Evolutionary conservation across 345 rosid genomes (phyloP), one percentile per base, ranked within the genome.

Genomic region (Moringa oleifera): DNA sequence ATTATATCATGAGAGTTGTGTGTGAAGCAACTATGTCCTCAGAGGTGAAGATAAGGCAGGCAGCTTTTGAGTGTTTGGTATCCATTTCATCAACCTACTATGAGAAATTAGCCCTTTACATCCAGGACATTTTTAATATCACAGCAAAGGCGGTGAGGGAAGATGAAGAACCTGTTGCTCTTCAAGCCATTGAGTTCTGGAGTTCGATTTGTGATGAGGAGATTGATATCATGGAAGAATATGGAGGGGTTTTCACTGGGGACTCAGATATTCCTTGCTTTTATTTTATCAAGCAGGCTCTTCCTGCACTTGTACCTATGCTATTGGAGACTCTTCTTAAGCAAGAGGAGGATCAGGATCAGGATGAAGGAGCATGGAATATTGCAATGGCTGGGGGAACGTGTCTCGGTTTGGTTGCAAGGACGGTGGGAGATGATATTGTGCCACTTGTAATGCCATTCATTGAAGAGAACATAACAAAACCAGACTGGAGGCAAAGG

Each of bases 311-410:
- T 51, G 84, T 84, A 23, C 84, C 86, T 37, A 67, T 81, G 49
- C 59, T 84, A 68, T 65, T 84, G 76, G 89, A 84, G 72, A 81
- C 84, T 4, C 86, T 84, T 2, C 83, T 84, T 18, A 84, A 81
- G 81, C 89, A 84, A 65, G 89, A 81, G 68, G 89, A 84, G 61
- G 89, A 81, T 71, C 89, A 84, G 63, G 90, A 80, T 65, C 78
- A 81, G 78, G 89, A 84, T 68, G 89, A 84, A 71, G 86, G 85
- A 23, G 89, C 89, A 18, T 84, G 89, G 89, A 81, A 84, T 68
- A 81, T 84, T 49, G 84, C 89, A 19, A 84, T 82, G 86, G 86
- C 86, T 51, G 86, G 86, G 65, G 86, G 86, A 20, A 82, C 86
- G 4, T 82, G 86, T 75, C 76, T 84, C 11, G 89, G 89, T 51